Evolutionary conservation across 768 basidiomycete species (phyloP).

Genomic region (Inosperma sp.): DNA sequence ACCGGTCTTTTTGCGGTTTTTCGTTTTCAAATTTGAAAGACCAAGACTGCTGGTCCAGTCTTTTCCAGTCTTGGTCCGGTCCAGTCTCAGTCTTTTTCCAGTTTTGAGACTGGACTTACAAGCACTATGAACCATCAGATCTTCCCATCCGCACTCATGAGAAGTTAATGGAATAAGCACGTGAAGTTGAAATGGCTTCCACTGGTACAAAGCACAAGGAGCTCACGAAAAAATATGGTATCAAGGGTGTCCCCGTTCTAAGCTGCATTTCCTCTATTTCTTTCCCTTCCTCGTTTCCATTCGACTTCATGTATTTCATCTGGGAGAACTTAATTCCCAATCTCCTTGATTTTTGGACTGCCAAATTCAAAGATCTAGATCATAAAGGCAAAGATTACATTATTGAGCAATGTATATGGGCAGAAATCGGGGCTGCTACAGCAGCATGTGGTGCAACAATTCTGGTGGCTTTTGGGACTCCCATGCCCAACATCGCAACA

Average conservation of each 20-base stretch:
- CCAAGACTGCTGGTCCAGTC: too few species aligned
- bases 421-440: conserved; percentile 33
- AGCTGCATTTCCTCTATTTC: too few species aligned
- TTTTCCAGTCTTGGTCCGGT: too few species aligned
- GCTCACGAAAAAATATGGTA: conserved; percentile 28
- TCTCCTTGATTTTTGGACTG: too few species aligned
- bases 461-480: conserved; percentile 34
- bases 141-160: too few species aligned
- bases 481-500: conserved; percentile 29
- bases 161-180: conserved; percentile 24
- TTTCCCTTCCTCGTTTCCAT: conserved; percentile 39
- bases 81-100: too few species aligned
- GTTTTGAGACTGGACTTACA: too few species aligned
- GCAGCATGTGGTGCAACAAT: conserved; percentile 35
- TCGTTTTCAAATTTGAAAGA: too few species aligned
- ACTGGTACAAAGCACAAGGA: conserved; percentile 18
- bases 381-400: conserved; percentile 26
- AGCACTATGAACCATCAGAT: too few species aligned
- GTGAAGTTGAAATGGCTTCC: conserved; percentile 21
- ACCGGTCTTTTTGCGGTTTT: too few species aligned
- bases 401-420: conserved; percentile 33
- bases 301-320: conserved; percentile 48
- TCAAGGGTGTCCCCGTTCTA: too few species aligned
- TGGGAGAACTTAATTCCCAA: conserved; percentile 40
- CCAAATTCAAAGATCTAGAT: conserved; percentile 36